A percentile compares a stretch with the other conserved stretches of the same genome.
Conservation (phyloP, 768 basidiomycete species). For the Dendrothele bispora region DNA sequence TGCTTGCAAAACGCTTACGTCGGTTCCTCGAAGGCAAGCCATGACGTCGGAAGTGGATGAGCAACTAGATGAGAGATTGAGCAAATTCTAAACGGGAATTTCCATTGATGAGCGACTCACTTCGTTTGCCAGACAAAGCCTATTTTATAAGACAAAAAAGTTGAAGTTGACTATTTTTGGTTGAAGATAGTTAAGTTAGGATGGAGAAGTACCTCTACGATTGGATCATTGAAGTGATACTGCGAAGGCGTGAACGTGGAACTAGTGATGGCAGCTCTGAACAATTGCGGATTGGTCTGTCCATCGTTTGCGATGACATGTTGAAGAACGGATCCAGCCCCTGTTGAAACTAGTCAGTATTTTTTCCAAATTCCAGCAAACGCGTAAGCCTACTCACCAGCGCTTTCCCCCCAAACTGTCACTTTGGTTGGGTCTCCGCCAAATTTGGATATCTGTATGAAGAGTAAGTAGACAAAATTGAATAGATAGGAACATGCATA, state of each 20-base stretch:
- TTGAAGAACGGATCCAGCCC: slow-evolving; percentile 34
- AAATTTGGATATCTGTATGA: slow-evolving; percentile 19
- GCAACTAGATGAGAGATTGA: slow-evolving; percentile 21
- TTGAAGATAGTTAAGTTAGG: background rate
- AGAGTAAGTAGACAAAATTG: background rate
- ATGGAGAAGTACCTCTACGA: no score
- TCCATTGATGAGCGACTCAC: slow-evolving; percentile 21
- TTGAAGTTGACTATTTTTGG: no score
- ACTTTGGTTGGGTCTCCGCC: slow-evolving; percentile 20
- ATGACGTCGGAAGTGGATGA: slow-evolving; percentile 19
- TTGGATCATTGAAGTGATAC: no score
- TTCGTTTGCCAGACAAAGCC: slow-evolving; percentile 32
- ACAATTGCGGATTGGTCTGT: slow-evolving; percentile 30
- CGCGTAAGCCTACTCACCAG: slow-evolving; percentile 7
- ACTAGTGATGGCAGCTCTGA: slow-evolving; percentile 30
- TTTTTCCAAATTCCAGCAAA: no score
- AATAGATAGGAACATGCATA: background rate
- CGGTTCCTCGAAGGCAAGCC: slow-evolving; percentile 27
- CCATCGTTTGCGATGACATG: slow-evolving; percentile 31
- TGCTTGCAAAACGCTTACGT: slow-evolving; percentile 19
- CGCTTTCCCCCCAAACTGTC: slow-evolving; percentile 23
- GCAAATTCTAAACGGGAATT: background rate
- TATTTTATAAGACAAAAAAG: slow-evolving; percentile 15
- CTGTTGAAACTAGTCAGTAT: slow-evolving; percentile 3
- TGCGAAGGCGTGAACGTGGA: slow-evolving; percentile 28